These are phyloP conservation scores for Agaricales sp. DNA, from an alignment of 1,284 basidiomycete genomes.

Conservation along the genomic window DNA sequence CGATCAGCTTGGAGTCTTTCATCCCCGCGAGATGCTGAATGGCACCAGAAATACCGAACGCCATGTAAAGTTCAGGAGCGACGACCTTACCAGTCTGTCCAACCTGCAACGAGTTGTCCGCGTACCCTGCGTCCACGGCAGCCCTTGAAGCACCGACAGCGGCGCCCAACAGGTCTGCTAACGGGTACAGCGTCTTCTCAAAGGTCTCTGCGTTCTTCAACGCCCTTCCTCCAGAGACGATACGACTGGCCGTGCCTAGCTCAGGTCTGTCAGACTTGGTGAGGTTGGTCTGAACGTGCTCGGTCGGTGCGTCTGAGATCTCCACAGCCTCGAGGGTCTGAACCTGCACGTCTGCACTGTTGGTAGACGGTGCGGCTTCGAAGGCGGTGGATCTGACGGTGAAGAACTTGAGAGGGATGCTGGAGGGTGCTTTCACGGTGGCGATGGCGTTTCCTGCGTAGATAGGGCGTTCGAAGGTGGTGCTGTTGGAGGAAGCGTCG, in stretches of 20 bases:
- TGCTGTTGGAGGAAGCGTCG: conserved; percentile 58
- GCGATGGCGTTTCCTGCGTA: conserved; percentile 98
- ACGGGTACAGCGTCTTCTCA: conserved; percentile 78
- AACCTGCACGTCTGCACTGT: conserved; percentile 42
- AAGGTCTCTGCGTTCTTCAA: conserved; percentile 95
- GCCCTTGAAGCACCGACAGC: conserved; percentile 97
- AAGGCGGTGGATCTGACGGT: conserved; percentile 96
- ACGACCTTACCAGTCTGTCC: conserved; percentile 98
- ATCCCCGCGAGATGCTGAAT: conserved; percentile 99
- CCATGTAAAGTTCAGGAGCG: conserved; percentile 92
- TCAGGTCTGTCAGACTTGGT: conserved; percentile 93
- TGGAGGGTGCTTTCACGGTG: conserved; percentile 73
- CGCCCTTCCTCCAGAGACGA: conserved; percentile 94
- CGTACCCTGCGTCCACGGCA: conserved; percentile 97
- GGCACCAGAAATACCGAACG: conserved; percentile 94
- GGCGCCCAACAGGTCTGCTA: conserved; percentile 89
- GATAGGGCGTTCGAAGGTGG: conserved; percentile 87
- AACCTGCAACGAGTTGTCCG: conserved; percentile 96
- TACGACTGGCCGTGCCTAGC: conserved; percentile 76
- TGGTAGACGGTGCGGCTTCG: conserved; percentile 51
- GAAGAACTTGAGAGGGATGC: conserved; percentile 83
- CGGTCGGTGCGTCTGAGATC: conserved; percentile 51
- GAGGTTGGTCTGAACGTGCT: conserved; percentile 78
- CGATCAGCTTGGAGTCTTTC: conserved; percentile 99
- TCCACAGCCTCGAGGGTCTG: conserved; percentile 64